Evolutionary conservation across 768 basidiomycete genomes (phyloP).

Genomic region (Chiua virens): DNA sequence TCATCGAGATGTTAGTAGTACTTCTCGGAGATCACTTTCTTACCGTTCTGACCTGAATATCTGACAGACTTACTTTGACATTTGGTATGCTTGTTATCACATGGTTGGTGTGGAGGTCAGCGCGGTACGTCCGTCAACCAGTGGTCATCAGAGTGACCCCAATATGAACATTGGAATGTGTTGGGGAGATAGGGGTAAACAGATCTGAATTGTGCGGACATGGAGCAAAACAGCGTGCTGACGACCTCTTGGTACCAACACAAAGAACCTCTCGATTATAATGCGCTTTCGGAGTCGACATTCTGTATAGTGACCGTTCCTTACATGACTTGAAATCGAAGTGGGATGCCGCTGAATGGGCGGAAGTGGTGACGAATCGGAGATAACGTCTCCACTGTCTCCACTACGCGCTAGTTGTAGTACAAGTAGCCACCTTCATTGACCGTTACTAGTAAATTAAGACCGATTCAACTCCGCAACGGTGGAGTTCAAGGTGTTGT

Average conservation of each 20-base stretch:
- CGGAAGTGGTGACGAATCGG: too few species aligned
- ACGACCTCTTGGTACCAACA: neutral
- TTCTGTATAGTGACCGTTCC: constrained; percentile 2
- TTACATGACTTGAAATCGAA: neutral
- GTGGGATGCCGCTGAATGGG: neutral
- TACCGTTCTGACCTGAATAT: constrained; percentile 9
- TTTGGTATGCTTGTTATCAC: constrained; percentile 45
- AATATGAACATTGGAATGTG: constrained; percentile 14
- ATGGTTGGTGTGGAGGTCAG: constrained; percentile 56
- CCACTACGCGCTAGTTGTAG: too few species aligned
- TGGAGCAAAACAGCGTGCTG: neutral
- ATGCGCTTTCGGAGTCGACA: neutral
- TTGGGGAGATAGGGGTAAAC: constrained; percentile 1
- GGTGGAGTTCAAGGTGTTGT: too few species aligned
- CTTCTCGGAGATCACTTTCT: neutral
- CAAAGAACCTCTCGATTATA: neutral
- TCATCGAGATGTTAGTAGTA: constrained; percentile 53
- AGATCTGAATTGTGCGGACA: constrained; percentile 5
- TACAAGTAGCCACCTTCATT: too few species aligned
- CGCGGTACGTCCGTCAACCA: constrained; percentile 36
- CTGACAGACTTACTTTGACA: constrained; percentile 44
- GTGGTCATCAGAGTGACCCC: constrained; percentile 26
- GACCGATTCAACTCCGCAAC: too few species aligned
- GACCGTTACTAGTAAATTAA: too few species aligned
- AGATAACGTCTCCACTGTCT: too few species aligned